These are phyloP conservation scores for Mortierella alpina DNA, from an alignment of 192 early-diverging fungal species.

Conservation along the genomic window DNA sequence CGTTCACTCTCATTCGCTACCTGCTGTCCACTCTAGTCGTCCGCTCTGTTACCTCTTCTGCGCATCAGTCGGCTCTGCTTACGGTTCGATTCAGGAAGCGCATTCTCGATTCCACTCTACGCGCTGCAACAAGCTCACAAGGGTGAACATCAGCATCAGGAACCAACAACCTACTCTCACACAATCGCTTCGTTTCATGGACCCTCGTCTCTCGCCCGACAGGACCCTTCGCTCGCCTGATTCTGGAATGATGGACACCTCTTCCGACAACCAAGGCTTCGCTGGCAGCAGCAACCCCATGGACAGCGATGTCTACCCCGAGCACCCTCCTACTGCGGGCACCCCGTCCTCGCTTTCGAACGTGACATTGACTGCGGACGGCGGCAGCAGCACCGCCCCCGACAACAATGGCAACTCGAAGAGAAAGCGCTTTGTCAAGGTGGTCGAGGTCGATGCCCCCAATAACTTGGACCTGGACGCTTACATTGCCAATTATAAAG, in stretches of 20 bases:
- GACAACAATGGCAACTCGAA: slow-evolving; percentile 51
- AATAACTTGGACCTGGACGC: slow-evolving; percentile 71
- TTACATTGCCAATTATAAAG: slow-evolving; percentile 75
- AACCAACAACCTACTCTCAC: slow-evolving; percentile 4
- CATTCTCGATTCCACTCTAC: slow-evolving; percentile 22
- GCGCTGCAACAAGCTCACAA: neutral
- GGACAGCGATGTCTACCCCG: slow-evolving; percentile 36
- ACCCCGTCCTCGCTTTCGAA: slow-evolving; percentile 47
- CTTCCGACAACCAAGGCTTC: slow-evolving; percentile 7
- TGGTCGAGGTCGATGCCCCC: slow-evolving; percentile 57
- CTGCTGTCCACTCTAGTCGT: neutral
- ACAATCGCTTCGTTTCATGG: slow-evolving; percentile 12
- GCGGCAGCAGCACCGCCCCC: neutral
- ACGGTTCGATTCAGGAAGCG: neutral
- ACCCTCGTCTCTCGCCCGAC: slow-evolving; percentile 48
- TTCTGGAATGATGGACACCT: slow-evolving; percentile 45
- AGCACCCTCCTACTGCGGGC: slow-evolving; percentile 6
- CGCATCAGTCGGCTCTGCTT: neutral
- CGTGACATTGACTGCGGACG: slow-evolving; percentile 42
- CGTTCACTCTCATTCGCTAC: no score
- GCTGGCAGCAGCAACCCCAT: neutral
- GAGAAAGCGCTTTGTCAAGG: slow-evolving; percentile 56
- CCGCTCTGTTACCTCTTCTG: neutral
- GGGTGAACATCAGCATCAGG: slow-evolving; percentile 14
- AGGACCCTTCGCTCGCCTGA: slow-evolving; percentile 20